Evolutionary conservation across 2,329 filamentous ascomycete genomes (phyloP), one percentile per base, ranked within the genome.

Genomic region (Diaporthe australafricana): DNA sequence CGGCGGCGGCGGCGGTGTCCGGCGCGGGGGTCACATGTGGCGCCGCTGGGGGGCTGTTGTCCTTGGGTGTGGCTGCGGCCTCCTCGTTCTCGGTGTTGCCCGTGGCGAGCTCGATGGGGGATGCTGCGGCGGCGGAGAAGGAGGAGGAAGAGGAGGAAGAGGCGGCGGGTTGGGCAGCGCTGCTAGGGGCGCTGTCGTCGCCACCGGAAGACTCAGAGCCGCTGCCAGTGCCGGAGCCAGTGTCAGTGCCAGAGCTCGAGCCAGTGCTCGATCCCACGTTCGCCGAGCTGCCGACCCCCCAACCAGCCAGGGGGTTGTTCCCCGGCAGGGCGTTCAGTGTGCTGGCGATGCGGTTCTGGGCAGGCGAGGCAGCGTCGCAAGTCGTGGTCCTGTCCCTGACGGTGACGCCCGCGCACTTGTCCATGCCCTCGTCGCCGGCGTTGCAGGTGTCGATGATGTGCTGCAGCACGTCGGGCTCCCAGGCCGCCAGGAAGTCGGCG

Each of bases 401-500:
- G 70, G 84, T 84, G 71, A 92, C 85, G 53, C 86, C 85, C 6
- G 87, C 85, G 83, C 91, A 94, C 74, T 87, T 84, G 74, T 92
- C 87, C 83, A 94, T 90, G 63, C 89, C 89, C 8, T 78, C 75
- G 71, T 87, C 87, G 62, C 89, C 87, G 56, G 87, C 88, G 76
- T 90, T 84, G 84, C 93, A 94, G 65, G 84, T 88, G 78, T 92
- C 86, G 75, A 94, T 90, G 75, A 93, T 92, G 73, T 87, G 84
- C 80, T 92, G 90, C 63, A 94, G 89, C 56, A 87, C 85, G 35
- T 84, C 80, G 73, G 88, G 85, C 75, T 94, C 89, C 93, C 93
- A 95, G 20, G 89, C 92, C 74, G 92, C 89, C 75, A 93, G 81
- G 83, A 95, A 94, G 80, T 95, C 92, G 60, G 87, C 92, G 81